These are phyloP conservation scores for Penicillium nordicum DNA, from an alignment of 2,329 filamentous ascomycete species.

Conservation along the genomic window DNA sequence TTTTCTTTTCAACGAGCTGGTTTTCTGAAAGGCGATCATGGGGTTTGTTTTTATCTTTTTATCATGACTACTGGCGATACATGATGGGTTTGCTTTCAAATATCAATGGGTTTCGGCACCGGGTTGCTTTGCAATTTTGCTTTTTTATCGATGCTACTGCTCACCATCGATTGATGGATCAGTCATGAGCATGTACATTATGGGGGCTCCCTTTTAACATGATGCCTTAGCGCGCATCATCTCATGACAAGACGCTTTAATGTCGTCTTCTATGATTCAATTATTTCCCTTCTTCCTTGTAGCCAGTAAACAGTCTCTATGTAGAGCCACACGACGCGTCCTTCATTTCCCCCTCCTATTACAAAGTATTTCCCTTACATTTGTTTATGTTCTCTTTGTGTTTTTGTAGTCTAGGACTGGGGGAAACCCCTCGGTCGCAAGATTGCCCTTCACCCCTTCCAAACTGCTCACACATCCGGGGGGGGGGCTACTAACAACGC, in stretches of 20 bases:
- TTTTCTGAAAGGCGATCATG: slow-evolving; percentile 41
- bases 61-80: slow-evolving; percentile 44
- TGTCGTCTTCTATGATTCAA: slow-evolving; percentile 30
- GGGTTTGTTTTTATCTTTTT: slow-evolving; percentile 37
- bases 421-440: background rate
- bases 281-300: background rate
- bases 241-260: slow-evolving; percentile 37
- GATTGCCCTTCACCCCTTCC: background rate
- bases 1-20: slow-evolving; percentile 29
- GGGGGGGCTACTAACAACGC: no score
- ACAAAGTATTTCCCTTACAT: background rate
- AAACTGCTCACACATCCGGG: no score
- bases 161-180: slow-evolving; percentile 27
- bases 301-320: background rate
- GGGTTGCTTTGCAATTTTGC: slow-evolving; percentile 35
- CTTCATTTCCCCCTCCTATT: no score
- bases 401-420: no score
- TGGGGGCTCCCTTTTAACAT: slow-evolving; percentile 24
- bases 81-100: slow-evolving; percentile 44
- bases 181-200: slow-evolving; percentile 40
- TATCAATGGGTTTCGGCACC: slow-evolving; percentile 40
- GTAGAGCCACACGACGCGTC: background rate
- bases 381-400: no score
- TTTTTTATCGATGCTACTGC: slow-evolving; percentile 33
- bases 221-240: slow-evolving; percentile 31